Conservation (phyloP, 2,329 filamentous ascomycete species). For the Nemania serpens region DNA sequence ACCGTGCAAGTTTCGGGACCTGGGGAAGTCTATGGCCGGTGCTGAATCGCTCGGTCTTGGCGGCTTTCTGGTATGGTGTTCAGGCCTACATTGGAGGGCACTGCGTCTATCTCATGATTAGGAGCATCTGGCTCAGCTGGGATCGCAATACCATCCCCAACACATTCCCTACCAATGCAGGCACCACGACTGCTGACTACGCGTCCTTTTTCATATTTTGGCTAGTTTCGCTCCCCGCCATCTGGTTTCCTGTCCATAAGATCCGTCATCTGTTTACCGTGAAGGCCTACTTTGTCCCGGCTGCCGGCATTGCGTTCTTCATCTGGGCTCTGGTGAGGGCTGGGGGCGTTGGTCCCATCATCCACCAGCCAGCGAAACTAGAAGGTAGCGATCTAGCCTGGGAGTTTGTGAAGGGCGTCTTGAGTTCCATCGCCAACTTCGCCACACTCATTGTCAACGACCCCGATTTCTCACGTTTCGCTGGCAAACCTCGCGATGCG, state of each 20-base stretch:
- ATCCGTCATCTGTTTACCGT: conserved; percentile 89
- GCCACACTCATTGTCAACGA: conserved; percentile 83
- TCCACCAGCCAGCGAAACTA: conserved; percentile 67
- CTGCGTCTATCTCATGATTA: conserved; percentile 88
- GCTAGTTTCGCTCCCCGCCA: conserved; percentile 76
- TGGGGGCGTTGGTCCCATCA: conserved; percentile 81
- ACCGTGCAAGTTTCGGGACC: conserved; percentile 80
- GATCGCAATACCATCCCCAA: conserved; percentile 66
- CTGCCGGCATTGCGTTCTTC: conserved; percentile 83
- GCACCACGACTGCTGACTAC: conserved; percentile 76
- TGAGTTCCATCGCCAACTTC: conserved; percentile 90
- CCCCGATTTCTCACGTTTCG: conserved; percentile 85
- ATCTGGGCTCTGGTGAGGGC: conserved; percentile 85
- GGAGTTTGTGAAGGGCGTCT: conserved; percentile 83
- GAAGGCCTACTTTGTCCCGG: conserved; percentile 83
- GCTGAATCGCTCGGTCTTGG: conserved; percentile 84
- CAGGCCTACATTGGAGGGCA: conserved; percentile 83
- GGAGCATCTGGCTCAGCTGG: conserved; percentile 77
- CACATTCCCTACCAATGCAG: conserved; percentile 65
- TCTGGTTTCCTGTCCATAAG: conserved; percentile 89
- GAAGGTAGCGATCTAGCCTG: conserved; percentile 75
- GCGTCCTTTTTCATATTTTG: conserved; percentile 88
- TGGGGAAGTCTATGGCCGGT: conserved; percentile 91
- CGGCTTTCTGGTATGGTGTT: conserved; percentile 87
- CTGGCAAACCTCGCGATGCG: conserved; percentile 73